Conservation (phyloP, 768 basidiomycete genomes). For the Phylloporus sp. region DNA sequence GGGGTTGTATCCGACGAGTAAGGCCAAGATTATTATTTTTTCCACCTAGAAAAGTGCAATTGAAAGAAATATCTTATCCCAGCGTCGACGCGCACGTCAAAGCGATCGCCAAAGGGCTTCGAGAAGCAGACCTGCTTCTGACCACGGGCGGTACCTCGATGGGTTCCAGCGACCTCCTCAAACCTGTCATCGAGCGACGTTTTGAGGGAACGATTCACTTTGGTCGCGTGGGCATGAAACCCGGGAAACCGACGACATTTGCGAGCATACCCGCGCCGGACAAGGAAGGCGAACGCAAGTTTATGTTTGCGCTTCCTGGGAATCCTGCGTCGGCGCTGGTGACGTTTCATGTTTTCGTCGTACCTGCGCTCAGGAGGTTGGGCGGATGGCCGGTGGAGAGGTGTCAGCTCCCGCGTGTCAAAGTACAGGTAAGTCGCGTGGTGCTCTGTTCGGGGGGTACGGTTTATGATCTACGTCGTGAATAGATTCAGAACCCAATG, state of each 20-base stretch:
- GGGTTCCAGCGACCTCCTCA: conserved; percentile 83
- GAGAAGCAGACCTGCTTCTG: conserved; percentile 66
- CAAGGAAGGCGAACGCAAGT: conserved; percentile 40
- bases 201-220: conserved; percentile 78
- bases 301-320: conserved; percentile 80
- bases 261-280: conserved; percentile 58
- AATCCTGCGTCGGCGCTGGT: conserved; percentile 88
- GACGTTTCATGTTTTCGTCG: conserved; percentile 77
- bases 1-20: conserved; percentile 77
- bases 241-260: conserved; percentile 88
- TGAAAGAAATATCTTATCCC: neutral
- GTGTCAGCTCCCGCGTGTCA: conserved; percentile 56
- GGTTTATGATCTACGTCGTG: neutral
- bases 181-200: conserved; percentile 81
- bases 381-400: conserved; percentile 58
- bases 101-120: conserved; percentile 53
- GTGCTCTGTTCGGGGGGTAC: too few relatives aligned
- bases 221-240: conserved; percentile 77
- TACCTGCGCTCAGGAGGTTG: conserved; percentile 70
- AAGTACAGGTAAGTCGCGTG: conserved; percentile 50
- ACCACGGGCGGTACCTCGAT: conserved; percentile 91
- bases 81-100: conserved; percentile 56
- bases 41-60: neutral
- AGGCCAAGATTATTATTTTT: conserved; percentile 19
- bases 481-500: conserved; percentile 57